A percentile compares a stretch with the other conserved stretches of the same genome.
Evolutionary conservation across 768 basidiomycete genomes (phyloP).

Genomic region (Termitomyces sp.): DNA sequence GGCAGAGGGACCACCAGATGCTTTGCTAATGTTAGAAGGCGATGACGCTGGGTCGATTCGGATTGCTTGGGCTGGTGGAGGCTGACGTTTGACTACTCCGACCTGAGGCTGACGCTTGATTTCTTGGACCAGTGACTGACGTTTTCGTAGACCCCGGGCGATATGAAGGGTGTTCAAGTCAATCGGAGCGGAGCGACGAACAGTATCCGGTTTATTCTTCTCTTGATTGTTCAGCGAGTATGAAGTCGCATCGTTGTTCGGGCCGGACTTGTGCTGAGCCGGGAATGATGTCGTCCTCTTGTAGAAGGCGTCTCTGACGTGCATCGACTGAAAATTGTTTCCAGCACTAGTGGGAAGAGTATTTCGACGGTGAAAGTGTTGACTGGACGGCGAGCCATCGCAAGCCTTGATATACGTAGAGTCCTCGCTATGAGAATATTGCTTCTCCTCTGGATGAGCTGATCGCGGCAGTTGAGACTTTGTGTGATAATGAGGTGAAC

Average conservation of each 20-base stretch:
- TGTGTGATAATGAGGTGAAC: neutral
- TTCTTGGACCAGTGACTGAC: neutral
- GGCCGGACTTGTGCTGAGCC: neutral
- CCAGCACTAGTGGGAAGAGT: neutral
- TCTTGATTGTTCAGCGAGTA: neutral
- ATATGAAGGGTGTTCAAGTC: neutral
- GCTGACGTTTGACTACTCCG: too few relatives aligned
- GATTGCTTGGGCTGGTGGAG: too few relatives aligned
- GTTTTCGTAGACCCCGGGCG: neutral
- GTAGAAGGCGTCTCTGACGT: neutral
- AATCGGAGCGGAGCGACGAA: neutral
- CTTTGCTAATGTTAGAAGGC: neutral
- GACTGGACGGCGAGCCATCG: neutral
- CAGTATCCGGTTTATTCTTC: neutral
- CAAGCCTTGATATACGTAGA: neutral
- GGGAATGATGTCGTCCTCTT: neutral
- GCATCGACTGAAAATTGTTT: neutral
- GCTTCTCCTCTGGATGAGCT: neutral
- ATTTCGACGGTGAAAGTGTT: neutral
- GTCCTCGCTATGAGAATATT: neutral
- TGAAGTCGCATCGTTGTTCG: neutral
- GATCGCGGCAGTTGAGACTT: neutral
- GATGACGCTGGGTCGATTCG: neutral
- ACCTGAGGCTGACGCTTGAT: neutral
- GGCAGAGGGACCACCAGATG: too few relatives aligned